These are phyloP conservation scores for Nakaseomyces delphensis DNA, from an alignment of 1,139 yeast species.

Conservation along the genomic window DNA sequence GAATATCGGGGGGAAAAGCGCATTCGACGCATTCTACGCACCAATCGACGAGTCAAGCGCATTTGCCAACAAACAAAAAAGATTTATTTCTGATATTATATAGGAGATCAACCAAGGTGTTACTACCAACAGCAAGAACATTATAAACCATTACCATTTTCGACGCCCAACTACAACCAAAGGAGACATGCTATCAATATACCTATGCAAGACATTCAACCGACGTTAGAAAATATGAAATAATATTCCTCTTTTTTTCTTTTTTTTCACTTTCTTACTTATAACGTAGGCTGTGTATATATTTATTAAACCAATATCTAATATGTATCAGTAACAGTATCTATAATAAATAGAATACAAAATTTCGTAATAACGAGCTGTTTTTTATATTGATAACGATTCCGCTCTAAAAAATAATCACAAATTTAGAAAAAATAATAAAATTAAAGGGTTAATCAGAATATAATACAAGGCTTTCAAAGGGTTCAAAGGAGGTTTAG, in stretches of 20 bases:
- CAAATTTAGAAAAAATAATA: no score
- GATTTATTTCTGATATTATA: background rate
- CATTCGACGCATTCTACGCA: conserved; percentile 29
- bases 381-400: no score
- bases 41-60: conserved; percentile 21
- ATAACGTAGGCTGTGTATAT: no score
- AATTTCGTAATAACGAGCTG: no score
- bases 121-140: background rate
- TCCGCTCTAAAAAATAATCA: no score
- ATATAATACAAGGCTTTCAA: no score
- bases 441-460: no score
- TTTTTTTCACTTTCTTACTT: no score
- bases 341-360: no score
- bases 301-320: no score
- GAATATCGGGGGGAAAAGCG: conserved; percentile 16
- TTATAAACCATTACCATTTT: background rate
- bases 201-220: background rate
- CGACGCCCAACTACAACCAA: conserved; percentile 1
- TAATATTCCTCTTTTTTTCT: conserved; percentile 2
- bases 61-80: conserved; percentile 4
- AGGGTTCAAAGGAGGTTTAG: no score
- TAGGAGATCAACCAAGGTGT: conserved; percentile 1
- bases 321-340: no score
- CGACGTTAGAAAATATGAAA: background rate
- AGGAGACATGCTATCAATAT: background rate